Base-by-base conservation (phyloP, 495 filamentous ascomycete species). In the Hypomontagnella monticulosa region DNA sequence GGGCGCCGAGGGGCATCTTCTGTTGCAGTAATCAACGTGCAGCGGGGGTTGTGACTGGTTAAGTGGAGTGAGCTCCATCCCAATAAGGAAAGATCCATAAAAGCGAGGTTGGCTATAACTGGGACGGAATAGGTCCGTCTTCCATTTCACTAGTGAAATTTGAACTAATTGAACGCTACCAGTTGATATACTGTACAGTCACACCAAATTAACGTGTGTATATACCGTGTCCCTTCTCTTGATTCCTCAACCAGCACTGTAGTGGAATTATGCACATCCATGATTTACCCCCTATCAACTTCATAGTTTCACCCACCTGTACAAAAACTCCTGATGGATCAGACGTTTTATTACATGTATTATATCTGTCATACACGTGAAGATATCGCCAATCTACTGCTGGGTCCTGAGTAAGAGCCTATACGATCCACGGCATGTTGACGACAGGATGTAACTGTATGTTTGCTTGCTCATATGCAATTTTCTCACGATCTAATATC, bases 261-360 rank as follows among this genome's bases (percentile, higher is more conserved):
- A 19, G 12, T 11, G 8, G 32, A 47, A 41, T 49, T 49, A 54
- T 54, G 59, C 51, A 11, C 33, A 41, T 30, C 50, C 56, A 42
- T 23, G 36, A 36, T 23, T 34, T 11, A 61, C 5, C 52, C 57
- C 57, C 47, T 60, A 60, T 38, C 47, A 44, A 53, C 41, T 8
- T 43, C 9, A 15, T 52, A 53, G 61, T 61, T 61, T 66, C 63
- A 61, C 63, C 56, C 43, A 56, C 50, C 49, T 57, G 37, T 16
- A 15, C 16, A 11, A 27, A 27, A 27, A 27, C 32, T 63, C 23
- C 52, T 49, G 47, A 53, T 43, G 44, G 49, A 47, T 55, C 57
- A 66, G 61, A 47, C 50, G 37, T 56, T 61, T 56, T 56, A 57
- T 37, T 51, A 63, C 60, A 43, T 16, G 19, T 52, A 32, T 14